Base-by-base conservation (phyloP, 2,329 filamentous ascomycete species). In the Phialophora tarda region DNA sequence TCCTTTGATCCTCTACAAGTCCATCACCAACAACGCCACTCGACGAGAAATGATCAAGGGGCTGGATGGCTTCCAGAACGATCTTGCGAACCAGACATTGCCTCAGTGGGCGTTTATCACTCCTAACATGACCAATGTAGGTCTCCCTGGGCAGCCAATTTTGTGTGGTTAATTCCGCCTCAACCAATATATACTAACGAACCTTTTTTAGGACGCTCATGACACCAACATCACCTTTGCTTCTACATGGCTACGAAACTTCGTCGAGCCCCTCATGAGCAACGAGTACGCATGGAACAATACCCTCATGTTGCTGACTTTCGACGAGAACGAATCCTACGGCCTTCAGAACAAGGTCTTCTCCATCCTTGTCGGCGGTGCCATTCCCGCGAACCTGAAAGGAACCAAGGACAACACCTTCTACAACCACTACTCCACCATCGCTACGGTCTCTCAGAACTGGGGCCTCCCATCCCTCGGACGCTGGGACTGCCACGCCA, bases 281-380 rank as follows among this genome's bases (percentile, higher is more conserved):
- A 85, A 94, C 79, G 77, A 81, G 57, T 85, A 89, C 71, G 94
- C 95, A 78, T 90, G 89, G 86, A 81, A 90, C 58, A 86, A 90
- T 74, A 93, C 90, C 0, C 84, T 95, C 1, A 84, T 95, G 10
- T 81, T 94, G 4, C 77, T 95, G 66, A 93, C 88, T 10, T 95
- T 92, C 74, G 92, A 95, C 70, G 92, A 95, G 80, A 91, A 88
- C 76, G 86, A 89, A 72, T 87, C 85, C 10, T 92, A 93, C 78
- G 77, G 82, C 5, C 79, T 82, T 28, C 84, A 85, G 72, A 95
- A 95, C 83, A 83, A 83, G 48, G 84, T 95, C 60, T 85, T 91
- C 66, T 86, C 82, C 69, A 83, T 95, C 70, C 84, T 95, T 0
- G 80, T 95, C 2, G 92, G 91, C 17, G 91, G 91, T 65, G 89